These are phyloP conservation scores for Parachaetomium inaequale DNA, from an alignment of 495 filamentous ascomycete genomes.

Conservation along the genomic window DNA sequence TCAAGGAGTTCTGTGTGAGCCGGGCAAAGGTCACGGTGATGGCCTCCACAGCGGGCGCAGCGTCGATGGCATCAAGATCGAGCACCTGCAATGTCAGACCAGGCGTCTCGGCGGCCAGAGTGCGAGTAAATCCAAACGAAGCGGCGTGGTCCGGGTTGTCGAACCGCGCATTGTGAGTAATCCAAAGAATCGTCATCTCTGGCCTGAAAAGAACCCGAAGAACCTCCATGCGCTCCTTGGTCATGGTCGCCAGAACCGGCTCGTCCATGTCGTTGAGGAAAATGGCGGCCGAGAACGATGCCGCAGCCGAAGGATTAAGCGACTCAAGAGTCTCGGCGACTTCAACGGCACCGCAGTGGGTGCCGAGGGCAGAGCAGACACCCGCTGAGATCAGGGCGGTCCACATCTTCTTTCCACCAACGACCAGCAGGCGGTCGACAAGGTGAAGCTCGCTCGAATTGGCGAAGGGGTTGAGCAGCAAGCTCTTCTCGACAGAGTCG, in stretches of 20 bases:
- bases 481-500: conserved; percentile 21
- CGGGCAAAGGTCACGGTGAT: conserved; percentile 31
- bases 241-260: conserved; percentile 37
- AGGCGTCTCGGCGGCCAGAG: conserved; percentile 41
- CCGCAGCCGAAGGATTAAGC: conserved; percentile 11
- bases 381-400: conserved; percentile 19
- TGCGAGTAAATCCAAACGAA: conserved; percentile 43
- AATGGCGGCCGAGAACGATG: conserved; percentile 31
- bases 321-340: conserved; percentile 25
- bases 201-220: conserved; percentile 37
- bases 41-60: conserved; percentile 5
- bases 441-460: neutral
- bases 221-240: conserved; percentile 26
- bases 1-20: conserved; percentile 14
- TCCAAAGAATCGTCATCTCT: conserved; percentile 40
- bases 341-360: conserved; percentile 23
- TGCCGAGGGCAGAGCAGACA: conserved; percentile 21
- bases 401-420: conserved; percentile 27
- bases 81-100: conserved; percentile 39
- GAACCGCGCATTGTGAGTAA: conserved; percentile 28
- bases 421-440: conserved; percentile 31
- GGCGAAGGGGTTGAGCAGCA: conserved; percentile 15
- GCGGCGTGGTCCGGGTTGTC: conserved; percentile 38
- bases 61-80: conserved; percentile 35
- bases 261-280: conserved; percentile 39